These are phyloP conservation scores for Cercospora janseana DNA, from an alignment of 2,329 filamentous ascomycete genomes.

Conservation along the genomic window DNA sequence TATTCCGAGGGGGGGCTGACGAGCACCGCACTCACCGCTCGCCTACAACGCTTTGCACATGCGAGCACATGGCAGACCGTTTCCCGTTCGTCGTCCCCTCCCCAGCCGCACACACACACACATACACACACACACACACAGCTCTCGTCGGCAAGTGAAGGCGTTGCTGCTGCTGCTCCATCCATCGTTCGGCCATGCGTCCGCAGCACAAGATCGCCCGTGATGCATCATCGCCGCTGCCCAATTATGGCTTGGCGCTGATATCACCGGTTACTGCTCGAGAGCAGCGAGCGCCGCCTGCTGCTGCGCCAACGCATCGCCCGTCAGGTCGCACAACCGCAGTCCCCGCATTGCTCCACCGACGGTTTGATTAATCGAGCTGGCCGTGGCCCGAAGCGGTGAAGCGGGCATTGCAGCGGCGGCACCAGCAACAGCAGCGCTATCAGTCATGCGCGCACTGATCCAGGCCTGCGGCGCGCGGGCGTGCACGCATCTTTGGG, in stretches of 20 bases:
- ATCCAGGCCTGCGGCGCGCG: neutral
- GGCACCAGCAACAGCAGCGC: slow-evolving; percentile 5
- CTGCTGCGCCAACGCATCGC: slow-evolving; percentile 12
- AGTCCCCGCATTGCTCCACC: slow-evolving; percentile 11
- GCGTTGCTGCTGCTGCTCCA: neutral
- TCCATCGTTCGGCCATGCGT: neutral
- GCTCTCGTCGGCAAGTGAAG: slow-evolving; percentile 13
- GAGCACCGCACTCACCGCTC: neutral
- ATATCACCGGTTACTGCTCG: no score
- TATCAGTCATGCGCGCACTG: slow-evolving; percentile 4
- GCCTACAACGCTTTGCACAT: neutral
- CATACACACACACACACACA: no score
- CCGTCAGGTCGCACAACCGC: slow-evolving; percentile 9
- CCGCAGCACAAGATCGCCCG: slow-evolving; percentile 1
- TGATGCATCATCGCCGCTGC: neutral
- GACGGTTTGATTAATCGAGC: slow-evolving; percentile 7
- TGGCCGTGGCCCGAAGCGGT: slow-evolving; percentile 12
- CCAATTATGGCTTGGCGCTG: slow-evolving; percentile 10
- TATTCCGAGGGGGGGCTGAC: neutral
- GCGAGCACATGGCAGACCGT: neutral
- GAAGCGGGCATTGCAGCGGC: slow-evolving; percentile 10
- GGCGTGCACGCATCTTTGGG: neutral
- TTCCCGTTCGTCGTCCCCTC: neutral
- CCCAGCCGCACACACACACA: no score
- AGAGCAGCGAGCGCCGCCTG: no score